Conservation (phyloP, 176 grass and related monocot genomes). For the Oryza longistaminata region DNA sequence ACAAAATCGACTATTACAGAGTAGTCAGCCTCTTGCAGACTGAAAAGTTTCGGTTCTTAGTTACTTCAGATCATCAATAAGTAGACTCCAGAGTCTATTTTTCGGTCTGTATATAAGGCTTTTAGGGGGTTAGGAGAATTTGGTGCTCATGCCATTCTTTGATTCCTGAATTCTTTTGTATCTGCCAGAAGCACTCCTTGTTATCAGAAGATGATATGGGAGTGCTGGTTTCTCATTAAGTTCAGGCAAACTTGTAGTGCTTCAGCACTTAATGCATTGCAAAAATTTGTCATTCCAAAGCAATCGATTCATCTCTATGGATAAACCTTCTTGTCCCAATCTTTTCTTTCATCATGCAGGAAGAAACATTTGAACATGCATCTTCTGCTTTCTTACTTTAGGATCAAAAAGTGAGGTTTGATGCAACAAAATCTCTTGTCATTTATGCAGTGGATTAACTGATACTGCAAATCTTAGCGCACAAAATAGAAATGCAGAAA, state of each 20-base stretch:
- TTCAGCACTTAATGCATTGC: not conserved
- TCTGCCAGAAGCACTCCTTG: conserved; percentile 56
- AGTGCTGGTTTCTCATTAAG: conserved; percentile 36
- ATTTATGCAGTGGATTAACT: not conserved
- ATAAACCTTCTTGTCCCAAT: not conserved
- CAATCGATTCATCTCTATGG: not conserved
- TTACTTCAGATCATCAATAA: conserved; percentile 51
- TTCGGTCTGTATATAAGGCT: conserved; percentile 66
- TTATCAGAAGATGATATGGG: conserved; percentile 89
- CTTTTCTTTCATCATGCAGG: not conserved
- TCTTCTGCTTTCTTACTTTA: not conserved
- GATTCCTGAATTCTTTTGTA: conserved; percentile 46
- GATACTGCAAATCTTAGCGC: not conserved
- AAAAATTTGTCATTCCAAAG: not conserved
- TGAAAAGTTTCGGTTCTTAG: conserved; percentile 36
- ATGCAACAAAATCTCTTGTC: not conserved
- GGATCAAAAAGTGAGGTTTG: not conserved
- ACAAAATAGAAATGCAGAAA: not conserved
- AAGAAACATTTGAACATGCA: not conserved
- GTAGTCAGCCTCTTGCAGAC: conserved; percentile 55
- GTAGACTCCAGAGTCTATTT: conserved; percentile 58
- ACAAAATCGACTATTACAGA: conserved; percentile 51
- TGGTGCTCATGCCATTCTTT: conserved; percentile 55
- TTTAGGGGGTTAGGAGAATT: conserved; percentile 43
- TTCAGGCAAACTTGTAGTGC: conserved; percentile 14